Evolutionary conservation across 139 green algal species (phyloP).

Genomic region (Chlamydomonas applanata): DNA sequence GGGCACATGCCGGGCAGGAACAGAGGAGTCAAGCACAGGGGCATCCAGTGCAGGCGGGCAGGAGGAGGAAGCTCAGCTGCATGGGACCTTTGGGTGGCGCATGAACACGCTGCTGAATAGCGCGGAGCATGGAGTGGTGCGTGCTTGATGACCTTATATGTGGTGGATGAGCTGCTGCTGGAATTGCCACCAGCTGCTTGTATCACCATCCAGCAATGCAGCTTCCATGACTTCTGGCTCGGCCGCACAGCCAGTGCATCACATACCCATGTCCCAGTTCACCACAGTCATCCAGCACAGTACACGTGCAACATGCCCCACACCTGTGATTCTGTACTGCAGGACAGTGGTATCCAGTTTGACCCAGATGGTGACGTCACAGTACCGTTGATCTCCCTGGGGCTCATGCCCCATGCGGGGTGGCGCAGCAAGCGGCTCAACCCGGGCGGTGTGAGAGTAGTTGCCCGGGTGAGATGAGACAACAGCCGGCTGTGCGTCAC

Average conservation of each 20-base stretch:
- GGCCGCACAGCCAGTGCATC: too few species aligned
- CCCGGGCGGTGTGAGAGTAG: conserved; percentile 46
- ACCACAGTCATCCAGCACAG: background rate
- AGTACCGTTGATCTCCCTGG: conserved; percentile 66
- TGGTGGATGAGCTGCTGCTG: background rate
- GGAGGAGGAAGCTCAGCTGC: background rate
- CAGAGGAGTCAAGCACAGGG: background rate
- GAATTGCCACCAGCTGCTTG: background rate
- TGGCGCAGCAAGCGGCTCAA: conserved; percentile 62
- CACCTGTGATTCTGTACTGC: background rate
- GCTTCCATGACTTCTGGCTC: too few species aligned
- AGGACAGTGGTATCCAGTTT: conserved; percentile 52
- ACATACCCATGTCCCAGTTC: background rate
- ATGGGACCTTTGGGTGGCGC: too few species aligned
- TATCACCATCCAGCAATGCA: background rate
- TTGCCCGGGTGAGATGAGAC: conserved; percentile 29
- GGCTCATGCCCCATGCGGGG: conserved; percentile 39
- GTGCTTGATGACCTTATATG: background rate
- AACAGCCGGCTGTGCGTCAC: too few species aligned
- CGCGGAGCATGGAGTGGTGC: background rate
- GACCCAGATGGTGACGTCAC: conserved; percentile 64
- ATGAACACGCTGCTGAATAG: too few species aligned
- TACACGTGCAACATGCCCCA: background rate
- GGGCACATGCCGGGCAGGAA: background rate
- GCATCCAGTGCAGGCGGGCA: background rate